Conservation (phyloP, 2,329 filamentous ascomycete species). For the Dothideomycetes sp. region DNA sequence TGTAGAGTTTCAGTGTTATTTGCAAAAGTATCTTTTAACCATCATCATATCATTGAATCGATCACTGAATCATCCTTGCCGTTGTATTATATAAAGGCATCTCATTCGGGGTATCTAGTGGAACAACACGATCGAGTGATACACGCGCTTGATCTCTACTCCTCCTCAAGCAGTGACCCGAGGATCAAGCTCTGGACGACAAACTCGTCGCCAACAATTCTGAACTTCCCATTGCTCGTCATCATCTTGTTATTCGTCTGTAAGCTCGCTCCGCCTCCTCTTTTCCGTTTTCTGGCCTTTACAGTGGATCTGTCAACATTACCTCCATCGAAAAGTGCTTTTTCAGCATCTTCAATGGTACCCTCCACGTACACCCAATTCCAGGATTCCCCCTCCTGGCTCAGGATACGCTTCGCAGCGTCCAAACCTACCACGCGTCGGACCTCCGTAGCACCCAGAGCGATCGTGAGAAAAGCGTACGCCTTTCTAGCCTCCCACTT, state of each 20-base stretch:
- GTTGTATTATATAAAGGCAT: too few species aligned
- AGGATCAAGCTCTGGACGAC: conserved; percentile 88
- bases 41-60: too few species aligned
- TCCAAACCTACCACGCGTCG: conserved; percentile 53
- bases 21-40: too few species aligned
- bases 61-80: too few species aligned
- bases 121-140: too few species aligned
- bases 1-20: too few species aligned
- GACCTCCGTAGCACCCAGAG: conserved; percentile 60
- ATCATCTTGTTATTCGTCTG: conserved; percentile 33
- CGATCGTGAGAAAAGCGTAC: conserved; percentile 70
- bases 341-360: conserved; percentile 43
- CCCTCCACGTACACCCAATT: conserved; percentile 65
- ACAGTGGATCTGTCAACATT: not conserved
- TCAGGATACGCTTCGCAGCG: conserved; percentile 51
- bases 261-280: conserved; percentile 15
- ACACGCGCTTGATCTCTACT: too few species aligned
- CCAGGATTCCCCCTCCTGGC: conserved; percentile 45
- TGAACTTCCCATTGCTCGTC: conserved; percentile 40
- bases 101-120: too few species aligned
- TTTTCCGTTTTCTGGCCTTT: conserved; percentile 3
- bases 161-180: conserved; percentile 66
- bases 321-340: conserved; percentile 32
- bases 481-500: conserved; percentile 51
- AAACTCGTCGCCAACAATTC: conserved; percentile 71